Percentiles rank a stretch among this genome's conserved stretches.
These are phyloP conservation scores for Hysterangium stoloniferum DNA, from an alignment of 768 basidiomycete species.

Conservation along the genomic window DNA sequence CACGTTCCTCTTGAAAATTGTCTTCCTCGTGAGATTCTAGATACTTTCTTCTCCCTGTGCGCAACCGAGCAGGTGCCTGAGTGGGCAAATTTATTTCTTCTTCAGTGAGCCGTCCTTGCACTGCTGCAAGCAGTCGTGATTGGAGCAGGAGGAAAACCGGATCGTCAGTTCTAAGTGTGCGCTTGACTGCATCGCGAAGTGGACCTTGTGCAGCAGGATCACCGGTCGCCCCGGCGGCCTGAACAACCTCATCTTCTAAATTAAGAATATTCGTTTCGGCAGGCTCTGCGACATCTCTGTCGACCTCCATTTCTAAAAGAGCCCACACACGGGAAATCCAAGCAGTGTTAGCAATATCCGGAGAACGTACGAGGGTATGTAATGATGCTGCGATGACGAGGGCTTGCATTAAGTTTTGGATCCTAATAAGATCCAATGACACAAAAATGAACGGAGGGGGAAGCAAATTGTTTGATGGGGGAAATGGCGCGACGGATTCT, in stretches of 20 bases:
- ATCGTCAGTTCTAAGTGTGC: constrained; percentile 52
- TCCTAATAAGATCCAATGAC: constrained; percentile 41
- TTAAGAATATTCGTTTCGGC: constrained; percentile 50
- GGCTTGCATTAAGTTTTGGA: constrained; percentile 68
- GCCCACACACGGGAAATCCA: constrained; percentile 61
- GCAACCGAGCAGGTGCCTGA: constrained; percentile 21
- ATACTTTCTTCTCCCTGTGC: constrained; percentile 23
- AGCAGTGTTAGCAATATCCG: constrained; percentile 18
- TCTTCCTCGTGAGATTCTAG: neutral
- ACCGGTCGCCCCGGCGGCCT: constrained; percentile 25
- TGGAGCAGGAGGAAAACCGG: constrained; percentile 62
- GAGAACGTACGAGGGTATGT: constrained; percentile 41
- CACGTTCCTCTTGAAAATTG: constrained; percentile 5
- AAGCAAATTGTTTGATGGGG: constrained; percentile 33
- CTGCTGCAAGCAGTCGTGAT: constrained; percentile 43
- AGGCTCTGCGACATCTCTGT: constrained; percentile 20
- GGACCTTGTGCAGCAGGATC: constrained; percentile 38
- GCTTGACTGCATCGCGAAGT: constrained; percentile 54
- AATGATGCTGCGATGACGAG: constrained; percentile 57
- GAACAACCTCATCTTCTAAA: constrained; percentile 67
- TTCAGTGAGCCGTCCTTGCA: constrained; percentile 22
- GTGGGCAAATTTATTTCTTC: constrained; percentile 6
- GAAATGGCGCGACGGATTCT: constrained; percentile 26
- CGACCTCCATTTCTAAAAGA: constrained; percentile 50
- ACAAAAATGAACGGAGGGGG: constrained; percentile 64